Percentiles rank a stretch among this genome's conserved stretches.
Evolutionary conservation across 768 basidiomycete genomes (phyloP).

Genomic region (Clathrus columnatus): DNA sequence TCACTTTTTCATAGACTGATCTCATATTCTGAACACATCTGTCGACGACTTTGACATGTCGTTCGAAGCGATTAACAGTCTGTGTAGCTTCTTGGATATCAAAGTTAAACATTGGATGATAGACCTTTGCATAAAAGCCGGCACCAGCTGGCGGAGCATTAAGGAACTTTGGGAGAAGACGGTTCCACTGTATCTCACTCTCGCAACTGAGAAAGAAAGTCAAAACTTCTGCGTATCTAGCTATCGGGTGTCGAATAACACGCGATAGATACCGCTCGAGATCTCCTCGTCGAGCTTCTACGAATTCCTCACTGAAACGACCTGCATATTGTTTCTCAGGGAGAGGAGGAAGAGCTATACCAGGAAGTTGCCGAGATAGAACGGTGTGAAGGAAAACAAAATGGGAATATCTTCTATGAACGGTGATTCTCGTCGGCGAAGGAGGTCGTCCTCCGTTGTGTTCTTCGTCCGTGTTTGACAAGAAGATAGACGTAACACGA

Average conservation of each 20-base stretch:
- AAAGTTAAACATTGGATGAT: constrained; percentile 78
- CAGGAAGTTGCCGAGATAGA: constrained; percentile 58
- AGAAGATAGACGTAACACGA: constrained; percentile 67
- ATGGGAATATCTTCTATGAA: constrained; percentile 76
- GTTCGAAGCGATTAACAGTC: constrained; percentile 50
- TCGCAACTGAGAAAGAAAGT: constrained; percentile 76
- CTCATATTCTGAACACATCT: constrained; percentile 62
- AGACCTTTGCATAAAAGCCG: constrained; percentile 68
- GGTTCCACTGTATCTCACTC: constrained; percentile 74
- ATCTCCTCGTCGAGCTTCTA: constrained; percentile 74
- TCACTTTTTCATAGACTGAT: constrained; percentile 47
- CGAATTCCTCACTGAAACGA: constrained; percentile 70
- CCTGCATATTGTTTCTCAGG: constrained; percentile 83
- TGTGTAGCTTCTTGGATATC: constrained; percentile 64
- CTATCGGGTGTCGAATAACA: constrained; percentile 66
- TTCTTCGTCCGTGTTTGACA: constrained; percentile 12
- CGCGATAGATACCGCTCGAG: constrained; percentile 69
- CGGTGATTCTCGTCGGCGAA: constrained; percentile 53
- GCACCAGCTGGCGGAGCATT: constrained; percentile 61
- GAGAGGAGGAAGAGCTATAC: constrained; percentile 69
- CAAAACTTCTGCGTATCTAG: constrained; percentile 69
- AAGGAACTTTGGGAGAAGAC: constrained; percentile 50
- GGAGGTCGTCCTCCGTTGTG: constrained; percentile 17
- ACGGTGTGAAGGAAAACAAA: constrained; percentile 73
- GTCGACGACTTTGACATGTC: constrained; percentile 56